These are phyloP conservation scores for grape (Vitis vinifera) DNA, from an alignment of 164 flowering plant genomes.

Conservation along the genomic window ASM3070453v1 NC_081812.1:18602001-18602500, in stretches of 20 bases:
- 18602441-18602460: neutral
- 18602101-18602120: constrained; percentile 70
- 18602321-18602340: neutral
- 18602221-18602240: constrained; percentile 64
- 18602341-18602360: neutral
- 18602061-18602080: constrained; percentile 39
- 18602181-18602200: constrained; percentile 42
- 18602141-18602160: constrained; percentile 69
- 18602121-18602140: constrained; percentile 49
- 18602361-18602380: neutral
- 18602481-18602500: neutral
- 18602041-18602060: constrained; percentile 32
- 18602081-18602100: constrained; percentile 57
- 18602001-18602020: constrained; percentile 85
- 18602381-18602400: neutral
- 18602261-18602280: constrained; percentile 1
- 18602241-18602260: constrained; percentile 14
- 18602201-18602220: constrained; percentile 79
- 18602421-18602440: neutral
- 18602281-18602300: neutral
- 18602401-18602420: neutral
- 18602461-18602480: neutral
- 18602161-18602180: constrained; percentile 49
- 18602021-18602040: constrained; percentile 30
- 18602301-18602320: neutral